Evolutionary conservation across 1,284 basidiomycete genomes (phyloP), one percentile per base, ranked within the genome.

Genomic region (Trametes versicolor): DNA sequence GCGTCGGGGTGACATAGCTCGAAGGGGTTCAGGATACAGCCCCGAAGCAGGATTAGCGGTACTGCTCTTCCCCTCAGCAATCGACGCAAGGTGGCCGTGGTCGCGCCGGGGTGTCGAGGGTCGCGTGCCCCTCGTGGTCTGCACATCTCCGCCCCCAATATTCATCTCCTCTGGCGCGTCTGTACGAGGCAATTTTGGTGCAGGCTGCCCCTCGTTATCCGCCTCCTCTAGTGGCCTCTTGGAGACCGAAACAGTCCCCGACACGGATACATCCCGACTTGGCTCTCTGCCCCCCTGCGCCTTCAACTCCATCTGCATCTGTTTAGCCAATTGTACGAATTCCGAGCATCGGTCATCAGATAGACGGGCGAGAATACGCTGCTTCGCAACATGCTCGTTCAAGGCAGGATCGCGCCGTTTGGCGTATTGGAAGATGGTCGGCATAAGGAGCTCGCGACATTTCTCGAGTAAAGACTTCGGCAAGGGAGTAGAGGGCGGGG

Each of bases 341-440:
- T 75, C 67, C 36, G 60, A 71, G 72, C 37, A 70, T 65, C 43
- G 50, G 6, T 72, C 72, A 49, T 73, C 72, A 19, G 75, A 74
- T 17, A 75, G 60, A 19, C 73, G 60, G 4, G 41, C 62, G n/a
- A 58, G 37, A 15, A 66, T 67, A 19, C 67, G 70, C n/a, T 53
- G 52, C 51, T 63, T 65, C 8, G 74, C 62, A 19, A 50, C 48
- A n/a, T 66, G 62, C 32, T 53, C 43, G 54, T 74, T 70, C 36
- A 67, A 60, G 2, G 62, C 51, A 10, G 74, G 72, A 47, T 72
- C 63, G 15, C 75, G 74, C 21, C 68, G 55, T 36, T 52, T 64
- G 8, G 72, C 74, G 56, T 72, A 74, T 25, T 67, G 63, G 15
- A 70, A 45, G 50, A 77, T 65, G 10, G 70, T 58, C 25, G 75